phyloP scores from a whole-genome alignment of 495 filamentous ascomycete genomes.

The Podospora australis region DNA sequence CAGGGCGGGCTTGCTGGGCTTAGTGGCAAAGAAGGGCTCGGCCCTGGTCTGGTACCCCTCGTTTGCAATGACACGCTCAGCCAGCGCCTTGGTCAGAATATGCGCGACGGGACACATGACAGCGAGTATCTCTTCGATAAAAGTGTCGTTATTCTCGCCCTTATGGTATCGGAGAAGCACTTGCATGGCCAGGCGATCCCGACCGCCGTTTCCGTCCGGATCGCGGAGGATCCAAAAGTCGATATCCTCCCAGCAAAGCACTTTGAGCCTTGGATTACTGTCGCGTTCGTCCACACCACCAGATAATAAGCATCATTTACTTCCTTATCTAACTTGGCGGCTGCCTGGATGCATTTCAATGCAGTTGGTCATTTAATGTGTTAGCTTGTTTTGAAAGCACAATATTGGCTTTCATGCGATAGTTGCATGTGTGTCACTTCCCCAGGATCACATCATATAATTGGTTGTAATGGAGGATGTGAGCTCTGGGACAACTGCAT shows the following conservation, averaged over 20 bases:
- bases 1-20: slow-evolving; percentile 11
- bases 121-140: slow-evolving; percentile 11
- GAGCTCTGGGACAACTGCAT: no score
- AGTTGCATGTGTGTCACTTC: no score
- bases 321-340: no score
- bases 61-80: slow-evolving; percentile 6
- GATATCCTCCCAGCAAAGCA: slow-evolving; percentile 16
- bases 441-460: no score
- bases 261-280: slow-evolving; percentile 8
- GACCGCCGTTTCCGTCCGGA: slow-evolving; percentile 10
- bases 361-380: no score
- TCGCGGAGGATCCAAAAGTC: slow-evolving; percentile 14
- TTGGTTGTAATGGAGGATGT: no score
- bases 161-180: slow-evolving; percentile 11
- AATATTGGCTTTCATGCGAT: no score
- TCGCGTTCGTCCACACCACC: slow-evolving; percentile 1
- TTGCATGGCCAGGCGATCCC: slow-evolving; percentile 10
- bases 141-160: slow-evolving; percentile 12
- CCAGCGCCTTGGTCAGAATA: slow-evolving; percentile 11
- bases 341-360: no score
- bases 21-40: slow-evolving; percentile 11
- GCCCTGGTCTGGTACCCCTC: slow-evolving; percentile 10
- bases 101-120: slow-evolving; percentile 9
- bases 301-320: slow-evolving; percentile 9
- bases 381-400: no score